Conservation (phyloP, 2,329 filamentous ascomycete species). For the Lasiodiplodia hormozganensis region DNA sequence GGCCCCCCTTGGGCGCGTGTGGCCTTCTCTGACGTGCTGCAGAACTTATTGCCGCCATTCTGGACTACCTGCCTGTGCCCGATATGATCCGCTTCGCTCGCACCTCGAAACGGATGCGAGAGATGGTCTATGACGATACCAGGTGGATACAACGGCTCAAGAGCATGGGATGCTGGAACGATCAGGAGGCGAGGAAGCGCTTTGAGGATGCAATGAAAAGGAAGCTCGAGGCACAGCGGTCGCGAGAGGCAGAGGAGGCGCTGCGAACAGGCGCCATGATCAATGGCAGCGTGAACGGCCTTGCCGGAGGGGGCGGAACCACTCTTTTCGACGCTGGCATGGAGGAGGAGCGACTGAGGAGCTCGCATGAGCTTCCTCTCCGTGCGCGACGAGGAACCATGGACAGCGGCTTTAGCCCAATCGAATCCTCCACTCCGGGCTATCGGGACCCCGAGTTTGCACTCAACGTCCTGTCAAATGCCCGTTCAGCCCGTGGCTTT, state of each 20-base stretch:
- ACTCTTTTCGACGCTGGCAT: conserved; percentile 77
- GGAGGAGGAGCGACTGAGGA: conserved; percentile 67
- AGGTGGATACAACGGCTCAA: conserved; percentile 89
- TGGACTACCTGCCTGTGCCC: conserved; percentile 85
- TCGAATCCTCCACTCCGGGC: conserved; percentile 47
- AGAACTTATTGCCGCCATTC: conserved; percentile 88
- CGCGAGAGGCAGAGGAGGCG: conserved; percentile 50
- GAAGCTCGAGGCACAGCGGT: conserved; percentile 63
- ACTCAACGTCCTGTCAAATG: conserved; percentile 72
- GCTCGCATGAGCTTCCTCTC: conserved; percentile 36
- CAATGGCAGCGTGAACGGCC: conserved; percentile 45
- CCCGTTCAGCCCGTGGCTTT: conserved; percentile 79
- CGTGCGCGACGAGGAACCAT: conserved; percentile 44
- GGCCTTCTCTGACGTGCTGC: neutral
- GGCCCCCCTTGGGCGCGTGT: neutral
- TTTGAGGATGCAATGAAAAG: conserved; percentile 73
- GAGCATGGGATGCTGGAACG: conserved; percentile 91
- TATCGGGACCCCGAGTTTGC: conserved; percentile 66
- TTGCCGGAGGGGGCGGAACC: conserved; percentile 43
- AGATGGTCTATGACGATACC: conserved; percentile 99
- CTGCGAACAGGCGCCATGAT: conserved; percentile 42
- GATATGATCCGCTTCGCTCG: conserved; percentile 87
- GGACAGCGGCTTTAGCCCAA: conserved; percentile 80
- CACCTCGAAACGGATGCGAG: conserved; percentile 83
- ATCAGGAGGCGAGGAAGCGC: conserved; percentile 79